Conservation (phyloP, 139 green algal genomes). For the Picochlorum sp. region DNA sequence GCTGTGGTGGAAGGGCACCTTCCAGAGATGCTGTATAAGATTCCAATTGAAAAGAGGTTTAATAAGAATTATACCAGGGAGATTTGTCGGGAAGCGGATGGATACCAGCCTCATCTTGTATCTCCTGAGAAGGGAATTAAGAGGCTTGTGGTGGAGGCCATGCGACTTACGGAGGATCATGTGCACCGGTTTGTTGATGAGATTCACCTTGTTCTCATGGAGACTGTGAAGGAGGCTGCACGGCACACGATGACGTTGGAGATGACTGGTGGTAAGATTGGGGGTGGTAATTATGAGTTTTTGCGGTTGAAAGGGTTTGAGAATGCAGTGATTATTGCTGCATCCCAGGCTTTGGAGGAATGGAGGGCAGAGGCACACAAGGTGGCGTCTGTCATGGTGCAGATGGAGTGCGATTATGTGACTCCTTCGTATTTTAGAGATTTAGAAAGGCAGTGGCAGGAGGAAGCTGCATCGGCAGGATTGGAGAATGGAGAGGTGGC, state of each 20-base stretch:
- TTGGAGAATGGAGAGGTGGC: constrained; percentile 19
- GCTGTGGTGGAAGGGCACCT: constrained; percentile 37
- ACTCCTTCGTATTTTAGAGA: constrained; percentile 80
- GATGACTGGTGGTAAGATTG: background rate
- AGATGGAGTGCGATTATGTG: constrained; percentile 85
- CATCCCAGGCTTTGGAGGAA: constrained; percentile 59
- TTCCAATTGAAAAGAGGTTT: constrained; percentile 76
- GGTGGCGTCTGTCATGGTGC: constrained; percentile 69
- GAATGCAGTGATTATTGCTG: constrained; percentile 61
- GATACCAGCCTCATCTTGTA: constrained; percentile 78
- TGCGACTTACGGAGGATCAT: constrained; percentile 43
- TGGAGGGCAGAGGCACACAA: constrained; percentile 47
- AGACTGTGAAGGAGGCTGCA: constrained; percentile 23
- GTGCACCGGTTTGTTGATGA: constrained; percentile 56
- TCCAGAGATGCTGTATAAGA: constrained; percentile 43
- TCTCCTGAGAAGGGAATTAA: constrained; percentile 76
- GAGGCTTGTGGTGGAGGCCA: constrained; percentile 52
- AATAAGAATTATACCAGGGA: constrained; percentile 47
- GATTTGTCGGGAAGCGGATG: constrained; percentile 69
- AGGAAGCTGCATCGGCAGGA: constrained; percentile 7
- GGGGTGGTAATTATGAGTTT: constrained; percentile 10
- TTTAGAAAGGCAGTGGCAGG: constrained; percentile 22
- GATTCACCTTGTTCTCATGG: constrained; percentile 34
- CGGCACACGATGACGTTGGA: constrained; percentile 18
- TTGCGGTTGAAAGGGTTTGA: constrained; percentile 74